phyloP scores from a whole-genome alignment of 768 basidiomycete species.

The Rossbeevera mucosa region DNA sequence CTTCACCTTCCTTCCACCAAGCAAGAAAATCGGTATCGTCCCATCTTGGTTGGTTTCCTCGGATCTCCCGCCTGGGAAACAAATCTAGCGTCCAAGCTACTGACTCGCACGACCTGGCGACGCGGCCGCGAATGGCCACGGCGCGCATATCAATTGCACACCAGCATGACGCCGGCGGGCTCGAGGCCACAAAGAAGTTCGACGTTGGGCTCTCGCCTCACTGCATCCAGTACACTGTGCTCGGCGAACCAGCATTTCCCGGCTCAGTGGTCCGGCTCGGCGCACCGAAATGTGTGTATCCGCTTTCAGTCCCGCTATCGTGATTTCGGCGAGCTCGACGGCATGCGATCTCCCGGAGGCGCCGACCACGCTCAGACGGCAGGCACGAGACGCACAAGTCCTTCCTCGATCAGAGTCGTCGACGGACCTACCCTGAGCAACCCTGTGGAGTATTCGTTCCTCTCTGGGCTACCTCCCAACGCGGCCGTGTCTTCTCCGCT shows the following conservation, averaged over 20 bases:
- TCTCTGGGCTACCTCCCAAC: constrained; percentile 22
- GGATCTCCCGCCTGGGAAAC: constrained; percentile 33
- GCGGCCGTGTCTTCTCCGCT: constrained; percentile 18
- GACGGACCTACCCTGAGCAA: constrained; percentile 7
- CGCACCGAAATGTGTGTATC: neutral
- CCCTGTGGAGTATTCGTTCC: constrained; percentile 21
- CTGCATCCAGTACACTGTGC: constrained; percentile 1
- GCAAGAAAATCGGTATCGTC: constrained; percentile 1
- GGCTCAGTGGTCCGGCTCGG: no score
- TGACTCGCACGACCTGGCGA: constrained; percentile 9
- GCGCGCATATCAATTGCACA: constrained; percentile 6
- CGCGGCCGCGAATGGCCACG: neutral
- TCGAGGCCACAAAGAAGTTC: neutral
- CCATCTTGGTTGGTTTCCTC: constrained; percentile 26
- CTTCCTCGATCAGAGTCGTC: constrained; percentile 26
- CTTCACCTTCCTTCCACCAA: constrained; percentile 6
- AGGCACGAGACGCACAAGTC: constrained; percentile 10
- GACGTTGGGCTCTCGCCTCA: constrained; percentile 5
- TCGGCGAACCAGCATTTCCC: no score
- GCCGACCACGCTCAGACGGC: neutral
- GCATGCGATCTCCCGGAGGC: neutral
- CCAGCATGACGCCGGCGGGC: neutral
- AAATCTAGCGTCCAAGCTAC: constrained; percentile 9
- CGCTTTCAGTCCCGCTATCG: neutral
- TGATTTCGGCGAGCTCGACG: constrained; percentile 6